phyloP scores from a whole-genome alignment of 2,329 filamentous ascomycete genomes.

The Pseudocercospora vitis region DNA sequence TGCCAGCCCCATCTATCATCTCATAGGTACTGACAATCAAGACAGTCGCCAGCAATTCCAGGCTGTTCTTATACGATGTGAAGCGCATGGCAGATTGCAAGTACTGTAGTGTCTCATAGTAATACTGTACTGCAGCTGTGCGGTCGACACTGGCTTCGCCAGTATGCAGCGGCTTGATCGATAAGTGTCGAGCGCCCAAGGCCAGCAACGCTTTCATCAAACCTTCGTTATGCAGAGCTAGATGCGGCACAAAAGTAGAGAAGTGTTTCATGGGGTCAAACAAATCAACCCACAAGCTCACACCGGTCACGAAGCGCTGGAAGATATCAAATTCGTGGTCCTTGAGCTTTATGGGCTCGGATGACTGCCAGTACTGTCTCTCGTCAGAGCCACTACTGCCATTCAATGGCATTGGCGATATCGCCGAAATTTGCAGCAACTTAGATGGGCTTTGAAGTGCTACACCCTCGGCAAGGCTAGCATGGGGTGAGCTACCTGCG shows the following conservation, averaged over 20 bases:
- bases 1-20: constrained; percentile 61
- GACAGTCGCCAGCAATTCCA: constrained; percentile 60
- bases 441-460: constrained; percentile 29
- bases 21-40: constrained; percentile 64
- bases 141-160: constrained; percentile 34
- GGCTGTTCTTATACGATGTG: constrained; percentile 57
- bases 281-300: constrained; percentile 46
- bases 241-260: constrained; percentile 40
- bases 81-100: constrained; percentile 61
- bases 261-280: constrained; percentile 47
- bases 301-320: constrained; percentile 41
- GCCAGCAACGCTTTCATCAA: constrained; percentile 60
- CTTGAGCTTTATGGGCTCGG: constrained; percentile 32
- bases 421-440: constrained; percentile 28
- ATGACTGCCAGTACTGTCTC: constrained; percentile 31
- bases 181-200: constrained; percentile 55
- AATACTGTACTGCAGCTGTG: constrained; percentile 52
- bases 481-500: constrained; percentile 13
- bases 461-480: constrained; percentile 23
- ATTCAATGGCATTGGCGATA: constrained; percentile 24
- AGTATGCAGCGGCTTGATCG: constrained; percentile 38
- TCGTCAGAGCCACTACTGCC: constrained; percentile 25
- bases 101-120: constrained; percentile 64
- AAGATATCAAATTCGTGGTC: constrained; percentile 43
- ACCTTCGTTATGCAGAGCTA: constrained; percentile 55